Evolutionary conservation across 192 early-diverging fungal species (phyloP).

Genomic region (Backusella tuberculispora): DNA sequence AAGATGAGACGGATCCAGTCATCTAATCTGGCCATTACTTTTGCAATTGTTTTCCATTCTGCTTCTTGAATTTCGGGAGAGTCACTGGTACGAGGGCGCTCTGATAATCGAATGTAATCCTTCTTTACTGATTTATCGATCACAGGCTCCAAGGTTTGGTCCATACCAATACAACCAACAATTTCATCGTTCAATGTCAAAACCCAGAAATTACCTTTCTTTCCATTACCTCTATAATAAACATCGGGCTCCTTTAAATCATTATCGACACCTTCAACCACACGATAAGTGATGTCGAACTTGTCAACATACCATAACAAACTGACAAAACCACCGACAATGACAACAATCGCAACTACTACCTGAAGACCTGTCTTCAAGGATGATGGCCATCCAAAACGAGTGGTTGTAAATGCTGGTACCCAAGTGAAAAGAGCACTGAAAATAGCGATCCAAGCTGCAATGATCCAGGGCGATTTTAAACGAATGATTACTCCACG

Average conservation of each 20-base stretch:
- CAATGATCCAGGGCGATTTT: slow-evolving; percentile 23
- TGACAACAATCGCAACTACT: slow-evolving; percentile 14
- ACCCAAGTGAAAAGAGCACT: slow-evolving; percentile 15
- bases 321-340: slow-evolving; percentile 15
- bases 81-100: not conserved
- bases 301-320: slow-evolving; percentile 41
- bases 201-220: slow-evolving; percentile 42
- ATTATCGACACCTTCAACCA: slow-evolving; percentile 37
- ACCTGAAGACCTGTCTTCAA: slow-evolving; percentile 7
- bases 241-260: slow-evolving; percentile 37
- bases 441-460: slow-evolving; percentile 19
- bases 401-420: not conserved
- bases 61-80: slow-evolving; percentile 13
- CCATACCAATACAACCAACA: slow-evolving; percentile 42
- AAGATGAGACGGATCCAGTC: slow-evolving; percentile 29
- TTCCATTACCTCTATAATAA: slow-evolving; percentile 33
- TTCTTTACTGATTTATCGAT: not conserved
- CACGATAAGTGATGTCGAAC: slow-evolving; percentile 29
- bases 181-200: slow-evolving; percentile 37
- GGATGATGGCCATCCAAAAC: not conserved
- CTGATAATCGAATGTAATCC: not conserved
- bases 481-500: slow-evolving; percentile 29
- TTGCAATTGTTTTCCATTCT: slow-evolving; percentile 20
- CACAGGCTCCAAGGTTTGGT: slow-evolving; percentile 18
- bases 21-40: slow-evolving; percentile 27